phyloP scores from a whole-genome alignment of 139 green algal genomes.

The Pleodorina starrii region DNA sequence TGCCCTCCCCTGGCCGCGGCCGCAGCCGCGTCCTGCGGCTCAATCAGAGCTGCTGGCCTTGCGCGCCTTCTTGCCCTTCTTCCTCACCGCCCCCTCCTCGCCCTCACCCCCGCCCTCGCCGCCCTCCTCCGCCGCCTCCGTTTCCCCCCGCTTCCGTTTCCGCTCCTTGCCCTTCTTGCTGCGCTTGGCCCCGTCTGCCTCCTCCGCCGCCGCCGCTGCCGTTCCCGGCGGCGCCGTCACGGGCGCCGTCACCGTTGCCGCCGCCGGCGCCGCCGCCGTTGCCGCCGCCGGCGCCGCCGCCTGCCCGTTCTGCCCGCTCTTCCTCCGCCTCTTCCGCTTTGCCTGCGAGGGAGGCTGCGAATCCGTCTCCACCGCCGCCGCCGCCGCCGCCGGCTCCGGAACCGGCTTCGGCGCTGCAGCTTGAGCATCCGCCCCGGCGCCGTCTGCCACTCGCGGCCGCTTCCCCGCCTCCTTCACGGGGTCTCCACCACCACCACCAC shows the following conservation, averaged over 20 bases:
- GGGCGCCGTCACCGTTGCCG: not conserved
- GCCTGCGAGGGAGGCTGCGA: not conserved
- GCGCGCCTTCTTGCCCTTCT: not conserved
- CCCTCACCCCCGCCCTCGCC: not conserved
- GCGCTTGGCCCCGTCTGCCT: not conserved
- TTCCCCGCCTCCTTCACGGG: slow-evolving; percentile 30
- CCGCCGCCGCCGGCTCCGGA: not conserved
- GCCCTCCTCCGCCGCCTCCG: not conserved
- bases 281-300: not conserved
- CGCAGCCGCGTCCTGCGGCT: not conserved
- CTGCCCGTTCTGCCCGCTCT: not conserved
- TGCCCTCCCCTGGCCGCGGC: too few species aligned
- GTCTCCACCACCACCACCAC: not conserved
- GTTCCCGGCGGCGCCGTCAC: not conserved
- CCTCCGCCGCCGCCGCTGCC: not conserved
- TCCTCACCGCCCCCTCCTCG: not conserved
- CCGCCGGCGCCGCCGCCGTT: not conserved
- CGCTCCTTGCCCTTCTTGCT: not conserved
- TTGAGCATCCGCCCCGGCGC: not conserved
- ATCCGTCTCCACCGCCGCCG: not conserved
- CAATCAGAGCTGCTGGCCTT: not conserved
- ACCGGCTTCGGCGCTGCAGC: not conserved
- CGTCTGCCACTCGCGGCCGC: not conserved
- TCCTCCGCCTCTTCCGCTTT: not conserved
- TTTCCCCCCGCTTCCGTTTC: slow-evolving; percentile 1